Evolutionary conservation across 2,329 filamentous ascomycete species (phyloP).

Genomic region (Venturia aucupariae): DNA sequence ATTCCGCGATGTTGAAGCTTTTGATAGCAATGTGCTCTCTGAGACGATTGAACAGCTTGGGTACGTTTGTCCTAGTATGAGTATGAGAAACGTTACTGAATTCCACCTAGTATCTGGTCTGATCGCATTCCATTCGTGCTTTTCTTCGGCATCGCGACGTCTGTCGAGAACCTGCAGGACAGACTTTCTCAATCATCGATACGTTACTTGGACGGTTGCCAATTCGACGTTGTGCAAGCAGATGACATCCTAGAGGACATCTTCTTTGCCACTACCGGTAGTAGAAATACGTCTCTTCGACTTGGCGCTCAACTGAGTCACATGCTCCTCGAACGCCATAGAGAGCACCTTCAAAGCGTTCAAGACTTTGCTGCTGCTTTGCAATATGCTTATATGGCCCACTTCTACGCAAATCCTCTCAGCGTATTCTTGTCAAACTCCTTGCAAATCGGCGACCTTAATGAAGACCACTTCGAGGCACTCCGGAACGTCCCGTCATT

Average conservation of each 20-base stretch:
- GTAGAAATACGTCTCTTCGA: constrained; percentile 46
- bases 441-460: constrained; percentile 33
- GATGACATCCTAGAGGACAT: constrained; percentile 63
- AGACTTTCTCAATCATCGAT: constrained; percentile 61
- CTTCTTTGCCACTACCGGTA: constrained; percentile 56
- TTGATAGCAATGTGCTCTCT: constrained; percentile 62
- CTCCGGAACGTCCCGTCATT: constrained; percentile 63
- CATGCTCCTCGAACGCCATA: constrained; percentile 60
- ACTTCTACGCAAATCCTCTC: constrained; percentile 71
- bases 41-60: constrained; percentile 61
- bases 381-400: constrained; percentile 77
- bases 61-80: constrained; percentile 34
- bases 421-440: constrained; percentile 49
- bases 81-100: neutral
- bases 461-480: constrained; percentile 56
- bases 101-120: constrained; percentile 44
- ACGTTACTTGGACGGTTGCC: constrained; percentile 56
- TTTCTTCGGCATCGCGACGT: constrained; percentile 73
- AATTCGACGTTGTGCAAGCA: constrained; percentile 70
- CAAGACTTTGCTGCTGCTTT: constrained; percentile 62
- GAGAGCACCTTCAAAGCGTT: constrained; percentile 67
- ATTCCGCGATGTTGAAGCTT: constrained; percentile 75
- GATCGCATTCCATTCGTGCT: constrained; percentile 68
- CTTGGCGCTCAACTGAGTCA: constrained; percentile 56
- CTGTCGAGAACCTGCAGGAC: constrained; percentile 68